A percentile compares a stretch with the other conserved stretches of the same genome.
Conservation (phyloP, 2,329 filamentous ascomycete genomes). For the Verticillium isaacii region DNA sequence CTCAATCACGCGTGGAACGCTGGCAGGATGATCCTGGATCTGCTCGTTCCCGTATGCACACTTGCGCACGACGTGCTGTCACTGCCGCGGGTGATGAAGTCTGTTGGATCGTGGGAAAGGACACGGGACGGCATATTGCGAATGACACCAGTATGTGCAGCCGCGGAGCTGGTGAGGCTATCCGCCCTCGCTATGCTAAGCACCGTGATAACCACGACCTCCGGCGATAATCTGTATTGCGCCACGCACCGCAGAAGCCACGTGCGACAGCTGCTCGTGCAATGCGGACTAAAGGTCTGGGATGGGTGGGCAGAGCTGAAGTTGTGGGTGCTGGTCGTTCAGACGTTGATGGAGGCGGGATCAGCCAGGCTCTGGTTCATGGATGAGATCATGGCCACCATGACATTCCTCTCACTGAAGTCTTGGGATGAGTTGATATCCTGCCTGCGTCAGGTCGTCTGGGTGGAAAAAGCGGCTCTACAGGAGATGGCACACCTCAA, state of each 20-base stretch:
- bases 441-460: conserved; percentile 5
- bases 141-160: background rate
- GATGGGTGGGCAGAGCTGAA: background rate
- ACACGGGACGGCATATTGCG: too few relatives aligned
- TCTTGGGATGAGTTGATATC: conserved; percentile 8
- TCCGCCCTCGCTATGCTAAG: conserved; percentile 6
- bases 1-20: conserved; percentile 7
- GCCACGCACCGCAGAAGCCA: background rate
- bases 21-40: conserved; percentile 2
- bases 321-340: conserved; percentile 13
- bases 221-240: conserved; percentile 8
- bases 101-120: background rate
- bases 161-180: conserved; percentile 12
- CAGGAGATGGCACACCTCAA: conserved; percentile 9
- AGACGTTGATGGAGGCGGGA: conserved; percentile 4
- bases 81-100: background rate
- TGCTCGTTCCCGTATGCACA: conserved; percentile 10
- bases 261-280: background rate
- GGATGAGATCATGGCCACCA: conserved; percentile 2
- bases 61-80: conserved; percentile 10
- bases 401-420: background rate
- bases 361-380: conserved; percentile 7
- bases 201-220: conserved; percentile 10
- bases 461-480: conserved; percentile 8
- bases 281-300: background rate